Percentiles rank a stretch among this genome's conserved stretches.
phyloP scores from a whole-genome alignment of 495 filamentous ascomycete genomes.

The Cercophora scortea region DNA sequence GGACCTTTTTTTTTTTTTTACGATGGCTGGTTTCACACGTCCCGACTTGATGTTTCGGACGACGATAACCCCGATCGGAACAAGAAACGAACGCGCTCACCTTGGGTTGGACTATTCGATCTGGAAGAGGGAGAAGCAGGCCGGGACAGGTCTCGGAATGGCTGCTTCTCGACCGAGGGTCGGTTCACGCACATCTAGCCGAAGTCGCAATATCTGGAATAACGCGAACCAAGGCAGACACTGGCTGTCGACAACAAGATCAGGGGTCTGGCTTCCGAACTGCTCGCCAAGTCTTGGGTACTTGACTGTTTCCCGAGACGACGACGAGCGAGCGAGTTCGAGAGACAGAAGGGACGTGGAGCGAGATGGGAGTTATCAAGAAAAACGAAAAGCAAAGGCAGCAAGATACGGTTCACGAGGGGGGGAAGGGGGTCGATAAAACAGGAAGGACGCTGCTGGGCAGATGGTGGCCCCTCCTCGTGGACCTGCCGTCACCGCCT shows the following conservation, averaged over 20 bases:
- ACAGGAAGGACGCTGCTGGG: too few relatives aligned
- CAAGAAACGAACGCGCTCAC: conserved; percentile 19
- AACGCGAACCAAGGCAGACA: conserved; percentile 29
- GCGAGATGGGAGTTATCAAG: too few relatives aligned
- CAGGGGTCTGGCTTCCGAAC: too few relatives aligned
- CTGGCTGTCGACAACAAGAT: conserved; percentile 35
- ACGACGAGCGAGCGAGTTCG: too few relatives aligned
- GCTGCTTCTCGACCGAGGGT: conserved; percentile 15
- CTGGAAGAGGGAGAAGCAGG: conserved; percentile 7
- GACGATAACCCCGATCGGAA: conserved; percentile 13
- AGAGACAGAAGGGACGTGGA: too few relatives aligned
- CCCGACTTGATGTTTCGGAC: conserved; percentile 32
- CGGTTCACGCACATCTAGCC: conserved; percentile 9
- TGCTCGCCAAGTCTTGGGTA: too few relatives aligned
- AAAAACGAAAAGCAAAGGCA: too few relatives aligned
- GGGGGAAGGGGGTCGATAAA: too few relatives aligned
- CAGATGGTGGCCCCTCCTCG: too few relatives aligned
- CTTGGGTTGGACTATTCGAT: conserved; percentile 17
- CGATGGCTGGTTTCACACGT: conserved; percentile 6
- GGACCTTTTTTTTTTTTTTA: conserved; percentile 6
- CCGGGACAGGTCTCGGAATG: conserved; percentile 17
- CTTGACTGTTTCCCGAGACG: too few relatives aligned
- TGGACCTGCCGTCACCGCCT: too few relatives aligned
- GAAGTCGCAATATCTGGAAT: conserved; percentile 25
- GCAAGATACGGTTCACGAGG: too few relatives aligned